Evolutionary conservation across 192 early-diverging fungal genomes (phyloP), one percentile per base, ranked within the genome.

Genomic region (Backusella tuberculispora): DNA sequence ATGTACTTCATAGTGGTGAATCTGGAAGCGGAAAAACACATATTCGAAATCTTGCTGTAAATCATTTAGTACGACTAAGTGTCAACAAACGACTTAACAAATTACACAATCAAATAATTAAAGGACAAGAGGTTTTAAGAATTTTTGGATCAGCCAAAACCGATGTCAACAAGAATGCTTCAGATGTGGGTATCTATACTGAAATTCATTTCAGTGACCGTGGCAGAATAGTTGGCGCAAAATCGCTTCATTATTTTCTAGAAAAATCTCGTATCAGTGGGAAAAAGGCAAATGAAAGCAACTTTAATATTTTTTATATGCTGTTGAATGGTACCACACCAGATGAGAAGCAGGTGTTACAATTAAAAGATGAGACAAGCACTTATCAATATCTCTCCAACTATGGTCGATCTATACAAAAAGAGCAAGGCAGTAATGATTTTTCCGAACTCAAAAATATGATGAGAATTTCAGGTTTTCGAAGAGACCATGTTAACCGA

Each of bases 141-240:
- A 90, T 94, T 3, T 96, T 98, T 80, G 93, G 94, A 34, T 87
- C 85, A 46, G 89, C 91, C 13, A 81, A 85, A 69, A 94, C 94
- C 2, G 68, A 84, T 48, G 45, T 74, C 8, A 77, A 87, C 47
- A 92, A 91, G 74, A 80, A 72, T 42, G 88, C 93, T 1, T 95
- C 95, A 14, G 88, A 90, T 37, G 93, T 86, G 56, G 92, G 94
- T 12, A 81, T 94, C 43, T 97, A 92, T 86, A 86, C 90, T 21
- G 96, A 99, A 84, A 85, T 94, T 73, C 97, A 99, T 43, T 99
- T 94, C 81, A 92, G 90, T 72, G 90, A 90, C 38, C 80, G 89
- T 24, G 95, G 96, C 46, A 90, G 90, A n/a, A 85, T 99, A 66
- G 79, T 92, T 19, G 97, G 97, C 60, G 81, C 90, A 66, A 99